phyloP scores from a whole-genome alignment of 2,329 filamentous ascomycete species.

The Sordariomycetes sp. region DNA sequence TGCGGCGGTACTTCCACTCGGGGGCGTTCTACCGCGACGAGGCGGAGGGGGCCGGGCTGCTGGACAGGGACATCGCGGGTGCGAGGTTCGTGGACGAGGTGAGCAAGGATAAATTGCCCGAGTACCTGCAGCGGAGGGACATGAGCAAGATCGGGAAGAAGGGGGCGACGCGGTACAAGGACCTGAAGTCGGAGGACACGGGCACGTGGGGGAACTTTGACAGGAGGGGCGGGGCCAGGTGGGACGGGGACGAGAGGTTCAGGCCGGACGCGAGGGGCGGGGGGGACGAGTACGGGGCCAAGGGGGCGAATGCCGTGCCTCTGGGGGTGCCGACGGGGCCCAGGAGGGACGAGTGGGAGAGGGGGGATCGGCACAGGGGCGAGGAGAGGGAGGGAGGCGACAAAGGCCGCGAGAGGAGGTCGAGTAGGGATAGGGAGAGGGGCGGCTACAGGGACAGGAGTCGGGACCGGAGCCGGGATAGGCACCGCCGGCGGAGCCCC shows the following conservation, averaged over 20 bases:
- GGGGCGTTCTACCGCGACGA: constrained; percentile 92
- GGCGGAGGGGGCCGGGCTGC: constrained; percentile 61
- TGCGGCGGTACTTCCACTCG: constrained; percentile 96
- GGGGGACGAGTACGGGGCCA: constrained; percentile 22
- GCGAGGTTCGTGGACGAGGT: constrained; percentile 74
- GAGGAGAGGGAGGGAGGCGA: constrained; percentile 20
- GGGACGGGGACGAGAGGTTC: constrained; percentile 51
- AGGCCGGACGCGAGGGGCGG: constrained; percentile 37
- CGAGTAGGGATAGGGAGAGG: neutral
- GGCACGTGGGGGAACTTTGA: constrained; percentile 68
- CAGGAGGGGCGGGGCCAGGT: constrained; percentile 26
- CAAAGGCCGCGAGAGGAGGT: constrained; percentile 10
- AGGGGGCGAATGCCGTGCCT: constrained; percentile 61
- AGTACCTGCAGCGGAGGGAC: constrained; percentile 87
- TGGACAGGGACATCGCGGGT: constrained; percentile 78
- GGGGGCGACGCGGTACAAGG: constrained; percentile 80
- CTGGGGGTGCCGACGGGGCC: constrained; percentile 39
- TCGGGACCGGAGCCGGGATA: neutral
- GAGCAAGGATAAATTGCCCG: constrained; percentile 73
- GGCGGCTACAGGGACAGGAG: neutral
- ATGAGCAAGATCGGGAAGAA: constrained; percentile 91
- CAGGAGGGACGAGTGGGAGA: constrained; percentile 12
- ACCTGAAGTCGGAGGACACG: constrained; percentile 83
- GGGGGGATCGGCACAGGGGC: constrained; percentile 18
- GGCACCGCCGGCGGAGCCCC: constrained; percentile 22